Percentiles rank a stretch among this genome's conserved stretches.
Evolutionary conservation across 257 asterid species (phyloP).

Genomic region (Solanum etuberosum): DNA sequence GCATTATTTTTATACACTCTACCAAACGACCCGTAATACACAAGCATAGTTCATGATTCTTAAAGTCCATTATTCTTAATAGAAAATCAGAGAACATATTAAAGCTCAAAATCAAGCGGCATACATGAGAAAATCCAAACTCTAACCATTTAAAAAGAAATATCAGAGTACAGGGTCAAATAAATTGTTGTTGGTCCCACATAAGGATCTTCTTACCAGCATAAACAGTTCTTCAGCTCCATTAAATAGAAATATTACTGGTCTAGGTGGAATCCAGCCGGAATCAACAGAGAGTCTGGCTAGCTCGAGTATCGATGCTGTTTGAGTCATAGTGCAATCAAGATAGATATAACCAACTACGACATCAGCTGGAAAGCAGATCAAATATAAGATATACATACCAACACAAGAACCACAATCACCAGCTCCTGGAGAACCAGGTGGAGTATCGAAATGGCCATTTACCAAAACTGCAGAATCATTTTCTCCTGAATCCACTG

Average conservation of each 20-base stretch:
- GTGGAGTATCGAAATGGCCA: conserved; percentile 85
- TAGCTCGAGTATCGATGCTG: conserved; percentile 90
- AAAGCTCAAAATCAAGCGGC: background rate
- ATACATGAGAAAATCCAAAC: background rate
- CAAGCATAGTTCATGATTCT: background rate
- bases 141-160: background rate
- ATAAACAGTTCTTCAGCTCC: conserved; percentile 98
- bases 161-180: background rate
- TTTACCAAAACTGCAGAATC: conserved; percentile 82
- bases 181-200: background rate
- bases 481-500: conserved; percentile 50
- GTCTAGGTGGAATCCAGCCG: conserved; percentile 87
- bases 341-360: background rate
- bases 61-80: background rate
- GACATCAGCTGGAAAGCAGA: background rate
- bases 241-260: conserved; percentile 84
- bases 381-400: conserved; percentile 19
- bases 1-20: too few relatives aligned
- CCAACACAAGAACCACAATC: conserved; percentile 99
- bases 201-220: conserved; percentile 56
- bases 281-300: conserved; percentile 85
- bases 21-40: background rate
- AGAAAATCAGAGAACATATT: background rate
- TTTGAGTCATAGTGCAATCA: conserved; percentile 16
- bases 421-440: conserved; percentile 99